These are phyloP conservation scores for Ajuga reptans DNA, from an alignment of 305 asterid species.

Conservation along the genomic window DNA sequence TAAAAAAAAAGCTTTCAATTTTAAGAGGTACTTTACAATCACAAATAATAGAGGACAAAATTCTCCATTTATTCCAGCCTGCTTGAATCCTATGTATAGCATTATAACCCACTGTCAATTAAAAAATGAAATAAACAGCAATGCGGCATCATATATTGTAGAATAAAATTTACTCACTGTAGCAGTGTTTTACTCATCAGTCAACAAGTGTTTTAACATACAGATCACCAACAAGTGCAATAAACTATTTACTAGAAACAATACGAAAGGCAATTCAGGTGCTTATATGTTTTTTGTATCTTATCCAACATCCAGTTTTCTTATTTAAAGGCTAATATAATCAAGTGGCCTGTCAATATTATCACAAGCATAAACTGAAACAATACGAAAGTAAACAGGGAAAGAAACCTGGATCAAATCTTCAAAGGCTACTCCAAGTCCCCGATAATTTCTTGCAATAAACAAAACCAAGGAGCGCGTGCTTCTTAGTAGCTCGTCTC, in stretches of 20 bases:
- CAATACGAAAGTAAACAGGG: neutral
- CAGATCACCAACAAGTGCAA: no score
- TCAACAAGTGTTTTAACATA: no score
- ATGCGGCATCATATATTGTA: no score
- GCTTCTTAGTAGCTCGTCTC: constrained; percentile 69
- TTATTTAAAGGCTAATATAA: no score
- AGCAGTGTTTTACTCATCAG: no score
- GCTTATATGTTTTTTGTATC: neutral
- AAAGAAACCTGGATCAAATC: constrained; percentile 64
- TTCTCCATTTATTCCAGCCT: no score
- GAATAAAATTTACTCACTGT: no score
- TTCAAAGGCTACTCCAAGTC: constrained; percentile 68
- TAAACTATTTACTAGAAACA: neutral
- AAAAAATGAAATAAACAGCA: no score
- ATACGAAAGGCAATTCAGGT: neutral
- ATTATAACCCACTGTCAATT: neutral
- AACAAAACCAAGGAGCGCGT: constrained; percentile 60
- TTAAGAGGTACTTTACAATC: no score
- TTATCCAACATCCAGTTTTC: neutral
- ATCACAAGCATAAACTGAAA: neutral
- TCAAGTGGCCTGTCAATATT: neutral
- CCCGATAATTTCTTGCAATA: constrained; percentile 65
- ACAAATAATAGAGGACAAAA: no score
- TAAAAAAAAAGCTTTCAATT: no score
- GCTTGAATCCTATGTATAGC: no score